Evolutionary conservation across 371 early-diverging fungal species (phyloP).

Genomic region (Nematocida sp.): DNA sequence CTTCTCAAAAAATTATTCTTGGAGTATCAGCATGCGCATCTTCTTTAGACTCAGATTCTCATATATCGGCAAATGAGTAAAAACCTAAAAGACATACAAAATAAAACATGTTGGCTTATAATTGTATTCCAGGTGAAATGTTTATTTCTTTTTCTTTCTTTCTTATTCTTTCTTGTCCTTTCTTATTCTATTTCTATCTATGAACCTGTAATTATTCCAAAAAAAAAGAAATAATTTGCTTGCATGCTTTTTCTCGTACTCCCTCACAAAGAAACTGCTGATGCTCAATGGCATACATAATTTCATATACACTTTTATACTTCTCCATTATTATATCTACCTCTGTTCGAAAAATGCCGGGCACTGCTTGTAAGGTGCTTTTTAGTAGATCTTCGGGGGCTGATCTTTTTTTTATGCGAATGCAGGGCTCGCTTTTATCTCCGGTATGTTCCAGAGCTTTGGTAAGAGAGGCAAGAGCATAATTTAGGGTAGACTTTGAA

Average conservation of each 20-base stretch:
- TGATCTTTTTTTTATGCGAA: conserved; percentile 17
- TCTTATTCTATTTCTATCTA: too few species aligned
- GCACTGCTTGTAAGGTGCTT: conserved; percentile 3
- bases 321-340: not conserved
- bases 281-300: not conserved
- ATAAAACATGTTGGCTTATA: too few species aligned
- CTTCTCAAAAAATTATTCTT: too few species aligned
- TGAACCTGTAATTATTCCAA: not conserved
- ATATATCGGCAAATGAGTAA: too few species aligned
- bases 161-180: too few species aligned
- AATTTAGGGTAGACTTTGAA: not conserved
- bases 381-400: conserved; percentile 16
- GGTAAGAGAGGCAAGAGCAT: conserved; percentile 19
- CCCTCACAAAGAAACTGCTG: not conserved
- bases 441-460: not conserved
- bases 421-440: not conserved
- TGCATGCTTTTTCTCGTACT: not conserved
- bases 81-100: too few species aligned
- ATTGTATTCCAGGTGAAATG: too few species aligned
- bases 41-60: too few species aligned
- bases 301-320: not conserved
- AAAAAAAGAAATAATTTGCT: not conserved
- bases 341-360: conserved; percentile 22
- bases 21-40: too few species aligned
- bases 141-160: too few species aligned